Evolutionary conservation across 1,284 basidiomycete species (phyloP).

Genomic region (Rhodotorula sp.): DNA sequence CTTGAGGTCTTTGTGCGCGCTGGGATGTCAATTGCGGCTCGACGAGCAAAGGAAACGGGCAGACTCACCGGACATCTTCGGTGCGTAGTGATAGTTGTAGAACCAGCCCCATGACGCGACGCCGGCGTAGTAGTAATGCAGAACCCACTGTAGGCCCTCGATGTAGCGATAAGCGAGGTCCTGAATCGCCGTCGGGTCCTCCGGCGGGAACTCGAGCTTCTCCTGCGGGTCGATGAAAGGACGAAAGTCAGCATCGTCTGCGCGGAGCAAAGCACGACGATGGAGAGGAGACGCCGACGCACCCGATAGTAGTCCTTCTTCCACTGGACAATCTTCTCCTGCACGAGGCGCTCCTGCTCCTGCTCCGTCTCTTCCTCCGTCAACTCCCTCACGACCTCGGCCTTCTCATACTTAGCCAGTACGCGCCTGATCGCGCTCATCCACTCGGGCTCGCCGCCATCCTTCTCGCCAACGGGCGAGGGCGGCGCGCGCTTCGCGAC

Average conservation of each 20-base stretch:
- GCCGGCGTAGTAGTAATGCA: conserved; percentile 97
- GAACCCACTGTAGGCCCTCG: conserved; percentile 97
- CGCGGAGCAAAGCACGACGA: rapidly evolving
- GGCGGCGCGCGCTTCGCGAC: conserved; percentile 30
- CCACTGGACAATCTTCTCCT: conserved; percentile 88
- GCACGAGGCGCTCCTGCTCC: conserved; percentile 69
- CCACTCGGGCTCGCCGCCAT: conserved; percentile 58
- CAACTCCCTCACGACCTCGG: conserved; percentile 67
- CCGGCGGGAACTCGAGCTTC: conserved; percentile 78
- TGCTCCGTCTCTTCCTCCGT: conserved; percentile 72
- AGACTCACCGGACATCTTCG: conserved; percentile 78
- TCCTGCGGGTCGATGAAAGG: conserved; percentile 48
- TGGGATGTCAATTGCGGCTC: neutral
- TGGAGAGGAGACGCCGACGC: conserved; percentile 40
- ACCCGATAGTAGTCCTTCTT: conserved; percentile 88
- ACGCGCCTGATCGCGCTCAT: conserved; percentile 76
- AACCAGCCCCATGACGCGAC: conserved; percentile 99
- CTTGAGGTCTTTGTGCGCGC: conserved; percentile 64
- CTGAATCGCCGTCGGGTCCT: conserved; percentile 63
- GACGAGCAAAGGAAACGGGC: neutral
- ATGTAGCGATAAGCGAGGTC: conserved; percentile 76
- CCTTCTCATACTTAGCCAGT: conserved; percentile 81
- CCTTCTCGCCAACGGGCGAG: neutral
- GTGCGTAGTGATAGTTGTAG: conserved; percentile 97
- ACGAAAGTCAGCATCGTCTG: neutral